phyloP scores from a whole-genome alignment of 2,329 filamentous ascomycete species.

The Plenodomus lindquistii region DNA sequence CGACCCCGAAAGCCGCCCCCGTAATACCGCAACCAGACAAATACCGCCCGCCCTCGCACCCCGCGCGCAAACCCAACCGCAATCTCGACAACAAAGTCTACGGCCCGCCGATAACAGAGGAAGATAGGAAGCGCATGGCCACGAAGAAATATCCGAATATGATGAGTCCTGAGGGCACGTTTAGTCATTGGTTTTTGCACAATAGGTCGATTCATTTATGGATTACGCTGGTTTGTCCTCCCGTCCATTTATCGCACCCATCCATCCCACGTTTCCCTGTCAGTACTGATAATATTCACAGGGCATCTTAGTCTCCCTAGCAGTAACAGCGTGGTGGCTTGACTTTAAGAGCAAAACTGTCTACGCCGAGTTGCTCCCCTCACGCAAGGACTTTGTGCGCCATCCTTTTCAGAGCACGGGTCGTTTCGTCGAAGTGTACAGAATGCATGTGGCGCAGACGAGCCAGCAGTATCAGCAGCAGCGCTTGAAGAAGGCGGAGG shows the following conservation, averaged over 20 bases:
- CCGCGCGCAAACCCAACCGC: constrained; percentile 64
- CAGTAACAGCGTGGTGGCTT: constrained; percentile 71
- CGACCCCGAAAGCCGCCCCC: constrained; percentile 44
- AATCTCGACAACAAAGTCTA: constrained; percentile 67
- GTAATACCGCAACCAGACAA: constrained; percentile 78
- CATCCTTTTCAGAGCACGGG: constrained; percentile 71
- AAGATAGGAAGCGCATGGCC: constrained; percentile 68
- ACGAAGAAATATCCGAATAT: constrained; percentile 81
- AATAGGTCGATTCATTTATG: constrained; percentile 75
- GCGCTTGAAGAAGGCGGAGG: constrained; percentile 74
- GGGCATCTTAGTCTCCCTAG: constrained; percentile 71
- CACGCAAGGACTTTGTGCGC: constrained; percentile 67
- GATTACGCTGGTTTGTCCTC: constrained; percentile 74
- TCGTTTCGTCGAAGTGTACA: constrained; percentile 71
- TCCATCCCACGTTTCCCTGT: constrained; percentile 1
- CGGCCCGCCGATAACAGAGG: constrained; percentile 69
- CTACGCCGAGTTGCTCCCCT: constrained; percentile 77
- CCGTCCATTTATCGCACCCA: background rate
- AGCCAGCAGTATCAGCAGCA: constrained; percentile 70
- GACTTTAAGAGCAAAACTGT: constrained; percentile 81
- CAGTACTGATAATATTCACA: constrained; percentile 27
- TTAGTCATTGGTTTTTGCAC: constrained; percentile 82
- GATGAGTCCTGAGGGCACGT: constrained; percentile 82
- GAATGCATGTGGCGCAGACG: constrained; percentile 74
- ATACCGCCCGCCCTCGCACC: constrained; percentile 92